A percentile compares a stretch with the other conserved stretches of the same genome.
phyloP scores from a whole-genome alignment of 805 yeast species.

The Cyberlindnera xylosilytica region DNA sequence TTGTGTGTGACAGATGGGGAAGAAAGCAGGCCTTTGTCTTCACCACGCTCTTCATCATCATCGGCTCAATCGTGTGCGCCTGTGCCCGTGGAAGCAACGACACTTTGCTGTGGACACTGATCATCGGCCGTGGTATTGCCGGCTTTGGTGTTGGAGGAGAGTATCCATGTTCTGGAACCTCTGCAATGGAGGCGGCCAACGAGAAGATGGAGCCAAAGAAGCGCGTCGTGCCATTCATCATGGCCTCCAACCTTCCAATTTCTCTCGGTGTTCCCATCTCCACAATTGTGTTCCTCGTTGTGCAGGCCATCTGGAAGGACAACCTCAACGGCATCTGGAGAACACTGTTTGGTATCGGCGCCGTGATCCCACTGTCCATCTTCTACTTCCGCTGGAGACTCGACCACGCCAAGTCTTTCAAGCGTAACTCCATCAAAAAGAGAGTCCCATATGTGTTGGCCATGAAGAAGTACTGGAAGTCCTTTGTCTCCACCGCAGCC shows the following conservation, averaged over 20 bases:
- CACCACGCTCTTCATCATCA: constrained; percentile 54
- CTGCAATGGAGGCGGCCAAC: constrained; percentile 60
- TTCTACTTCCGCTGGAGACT: constrained; percentile 16
- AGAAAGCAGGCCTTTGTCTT: constrained; percentile 59
- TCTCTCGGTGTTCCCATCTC: constrained; percentile 49
- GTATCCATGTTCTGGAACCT: constrained; percentile 61
- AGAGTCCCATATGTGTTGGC: constrained; percentile 11
- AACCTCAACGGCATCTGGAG: constrained; percentile 41
- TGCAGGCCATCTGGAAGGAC: constrained; percentile 38
- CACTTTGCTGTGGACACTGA: constrained; percentile 49
- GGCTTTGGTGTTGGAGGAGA: constrained; percentile 69
- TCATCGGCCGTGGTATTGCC: constrained; percentile 55
- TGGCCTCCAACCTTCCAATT: constrained; percentile 45
- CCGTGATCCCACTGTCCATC: constrained; percentile 30
- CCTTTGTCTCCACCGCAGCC: constrained; percentile 50
- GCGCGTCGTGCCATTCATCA: constrained; percentile 40
- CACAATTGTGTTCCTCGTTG: constrained; percentile 41
- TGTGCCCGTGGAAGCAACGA: constrained; percentile 51
- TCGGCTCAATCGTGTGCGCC: constrained; percentile 56
- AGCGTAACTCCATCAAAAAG: constrained; percentile 37
- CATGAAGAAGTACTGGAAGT: constrained; percentile 37
- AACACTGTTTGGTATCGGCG: constrained; percentile 48
- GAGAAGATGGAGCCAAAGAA: constrained; percentile 35
- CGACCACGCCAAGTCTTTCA: constrained; percentile 42
- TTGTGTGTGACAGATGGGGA: constrained; percentile 55